Evolutionary conservation across 1,139 yeast genomes (phyloP), one percentile per base, ranked within the genome.

Genomic region (Geotrichum carabidarum): DNA sequence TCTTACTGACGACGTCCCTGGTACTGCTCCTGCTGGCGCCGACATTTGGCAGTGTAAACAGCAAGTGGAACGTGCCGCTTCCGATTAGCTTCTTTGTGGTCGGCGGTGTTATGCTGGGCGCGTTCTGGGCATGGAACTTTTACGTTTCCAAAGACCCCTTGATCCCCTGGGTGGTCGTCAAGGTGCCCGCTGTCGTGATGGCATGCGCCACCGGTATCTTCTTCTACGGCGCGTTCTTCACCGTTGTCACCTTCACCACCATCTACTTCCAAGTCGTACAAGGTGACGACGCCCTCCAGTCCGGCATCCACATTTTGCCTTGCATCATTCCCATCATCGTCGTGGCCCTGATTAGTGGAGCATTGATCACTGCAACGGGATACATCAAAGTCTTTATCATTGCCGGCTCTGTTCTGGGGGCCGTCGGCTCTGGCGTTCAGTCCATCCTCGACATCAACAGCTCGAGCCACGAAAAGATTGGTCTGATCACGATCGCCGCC

Each of bases 231-330:
- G 72, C 72, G 46, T 80, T 80, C 65, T 73, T 81, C 73, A 64
- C 73, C 77, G n/a, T n/a, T n/a, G n/a, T n/a, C n/a, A n/a, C n/a
- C 17, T 81, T 75, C 61, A 64, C 80, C 48, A 75, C 84, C 4
- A 71, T 81, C 22, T 82, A 78, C 63, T 81, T 81, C 67, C 86
- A 82, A 66, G 78, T 80, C 15, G 75, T 78, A 32, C 71, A 71
- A 57, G 70, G 73, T 51, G n/a, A 75, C 75, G 31, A 73, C 18
- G 78, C 88, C 1, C 76, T 79, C 72, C 72, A 75, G 56, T 79
- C 88, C 0, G 87, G 89, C 38, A 70, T 83, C 42, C 79, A 79
- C 59, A 65, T 82, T 59, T 66, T 84, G 35, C 84, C 88, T 1
- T 61, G 76, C 59, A 75, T 83, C 46, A 65, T 84, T 34, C 69